These are phyloP conservation scores for Jaapia argillacea DNA, from an alignment of 768 basidiomycete genomes.

Conservation along the genomic window DNA sequence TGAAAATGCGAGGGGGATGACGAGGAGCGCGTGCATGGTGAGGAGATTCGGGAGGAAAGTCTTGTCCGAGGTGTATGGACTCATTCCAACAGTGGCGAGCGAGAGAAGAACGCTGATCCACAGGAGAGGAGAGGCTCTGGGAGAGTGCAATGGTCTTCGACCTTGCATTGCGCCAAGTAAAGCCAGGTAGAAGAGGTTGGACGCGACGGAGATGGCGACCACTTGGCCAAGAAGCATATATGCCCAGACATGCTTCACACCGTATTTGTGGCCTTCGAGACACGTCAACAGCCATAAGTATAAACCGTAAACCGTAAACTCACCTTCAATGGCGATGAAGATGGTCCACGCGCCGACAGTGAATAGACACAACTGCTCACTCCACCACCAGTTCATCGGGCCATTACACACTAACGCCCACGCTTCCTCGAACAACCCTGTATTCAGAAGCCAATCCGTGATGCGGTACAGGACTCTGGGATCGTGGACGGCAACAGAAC, in stretches of 20 bases:
- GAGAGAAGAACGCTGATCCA: conserved; percentile 35
- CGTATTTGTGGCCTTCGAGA: conserved; percentile 22
- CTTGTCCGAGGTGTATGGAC: conserved; percentile 30
- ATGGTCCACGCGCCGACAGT: conserved; percentile 49
- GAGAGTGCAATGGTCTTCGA: not conserved
- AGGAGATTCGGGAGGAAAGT: conserved; percentile 52
- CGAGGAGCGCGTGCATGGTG: conserved; percentile 45
- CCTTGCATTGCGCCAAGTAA: conserved; percentile 15
- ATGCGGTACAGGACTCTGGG: conserved; percentile 21
- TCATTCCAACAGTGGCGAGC: conserved; percentile 30
- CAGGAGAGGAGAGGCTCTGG: conserved; percentile 17
- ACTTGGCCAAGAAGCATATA: conserved; percentile 69
- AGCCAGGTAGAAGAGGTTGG: conserved; percentile 51
- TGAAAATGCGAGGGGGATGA: conserved; percentile 32
- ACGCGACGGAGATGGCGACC: conserved; percentile 60
- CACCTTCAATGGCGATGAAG: conserved; percentile 43
- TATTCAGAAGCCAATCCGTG: conserved; percentile 42
- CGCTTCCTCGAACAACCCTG: conserved; percentile 53
- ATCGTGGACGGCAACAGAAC: not conserved
- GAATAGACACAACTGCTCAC: conserved; percentile 51
- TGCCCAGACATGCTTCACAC: conserved; percentile 45
- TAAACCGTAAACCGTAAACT: conserved; percentile 4
- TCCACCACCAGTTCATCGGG: conserved; percentile 59
- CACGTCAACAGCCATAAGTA: not conserved
- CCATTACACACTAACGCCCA: conserved; percentile 28